phyloP scores from a whole-genome alignment of 176 grass and related monocot species.

The Oryza coarctata region DNA sequence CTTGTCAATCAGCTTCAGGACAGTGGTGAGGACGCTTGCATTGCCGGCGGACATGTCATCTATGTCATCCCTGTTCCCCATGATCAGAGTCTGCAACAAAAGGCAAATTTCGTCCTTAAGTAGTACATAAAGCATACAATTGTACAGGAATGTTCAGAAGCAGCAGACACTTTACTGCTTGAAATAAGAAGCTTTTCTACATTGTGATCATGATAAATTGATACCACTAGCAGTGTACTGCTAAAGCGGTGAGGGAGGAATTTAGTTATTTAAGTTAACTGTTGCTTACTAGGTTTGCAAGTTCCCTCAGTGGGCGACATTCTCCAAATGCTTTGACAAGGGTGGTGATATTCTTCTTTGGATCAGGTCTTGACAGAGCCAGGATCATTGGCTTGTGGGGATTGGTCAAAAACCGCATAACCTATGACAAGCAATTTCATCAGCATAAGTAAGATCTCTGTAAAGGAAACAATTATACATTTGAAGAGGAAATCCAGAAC shows the following conservation, averaged over 20 bases:
- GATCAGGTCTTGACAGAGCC: conserved; percentile 85
- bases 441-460: background rate
- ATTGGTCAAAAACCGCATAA: conserved; percentile 85
- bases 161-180: background rate
- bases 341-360: conserved; percentile 96
- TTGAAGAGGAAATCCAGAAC: background rate
- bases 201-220: background rate
- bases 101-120: background rate
- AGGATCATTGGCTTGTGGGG: conserved; percentile 98
- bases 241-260: background rate
- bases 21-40: conserved; percentile 76
- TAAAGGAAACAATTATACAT: background rate
- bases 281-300: conserved; percentile 91
- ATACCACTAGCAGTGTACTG: background rate
- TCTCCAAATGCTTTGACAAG: conserved; percentile 94
- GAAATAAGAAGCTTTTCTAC: background rate
- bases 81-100: conserved; percentile 69
- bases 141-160: conserved; percentile 16
- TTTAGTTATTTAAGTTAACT: background rate
- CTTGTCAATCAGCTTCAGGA: conserved; percentile 90
- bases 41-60: conserved; percentile 84
- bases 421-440: conserved; percentile 44
- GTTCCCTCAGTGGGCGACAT: conserved; percentile 81
- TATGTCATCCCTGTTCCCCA: conserved; percentile 98
- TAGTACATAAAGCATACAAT: background rate